Evolutionary conservation across 1,284 basidiomycete species (phyloP), one percentile per base, ranked within the genome.

Genomic region (Flammula alnicola): DNA sequence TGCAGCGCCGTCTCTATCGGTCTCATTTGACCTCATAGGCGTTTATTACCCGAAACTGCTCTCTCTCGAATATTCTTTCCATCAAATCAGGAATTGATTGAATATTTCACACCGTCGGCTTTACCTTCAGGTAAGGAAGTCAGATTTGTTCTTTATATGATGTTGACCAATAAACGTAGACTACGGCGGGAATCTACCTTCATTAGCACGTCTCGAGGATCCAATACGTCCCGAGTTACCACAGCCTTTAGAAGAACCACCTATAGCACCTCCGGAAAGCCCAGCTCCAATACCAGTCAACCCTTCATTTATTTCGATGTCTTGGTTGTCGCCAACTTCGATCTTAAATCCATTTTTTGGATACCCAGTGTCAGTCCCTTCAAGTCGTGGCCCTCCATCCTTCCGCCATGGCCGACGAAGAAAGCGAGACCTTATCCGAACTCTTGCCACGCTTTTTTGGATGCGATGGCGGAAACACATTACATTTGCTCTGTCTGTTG

Each of bases 281-380:
- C 52, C 46, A 52, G 32, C 38, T 37, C 43, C 44, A 30, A 46
- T 51, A 56, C 47, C 49, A 45, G 60, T 56, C 32, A 49, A 54
- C 22, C 57, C 58, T 44, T 39, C 51, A 52, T 50, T 63, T 51
- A 58, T 61, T 54, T 59, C 61, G 43, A 49, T 61, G 48, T 60
- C 60, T 51, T 56, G 68, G 58, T 65, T 82, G 51, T 72, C 77
- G 22, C 73, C 81, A 11, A 78, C 78, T 19, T 88, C 88, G 20
- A 60, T 71, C 30, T 67, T 81, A 42, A 93, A 93, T 58, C 91
- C 91, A 0, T 93, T 87, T 69, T 93, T 84, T 59, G 91, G 91
- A n/a, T 94, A 94, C 65, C 89, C 92, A 39, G 68, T 60, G 9
- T 53, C 56, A 27, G 47, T 58, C 30, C 48, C 70, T 37, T 65